These are phyloP conservation scores for Cicer yamashitae DNA, from an alignment of 306 rosid genomes.

Conservation along the genomic window DNA sequence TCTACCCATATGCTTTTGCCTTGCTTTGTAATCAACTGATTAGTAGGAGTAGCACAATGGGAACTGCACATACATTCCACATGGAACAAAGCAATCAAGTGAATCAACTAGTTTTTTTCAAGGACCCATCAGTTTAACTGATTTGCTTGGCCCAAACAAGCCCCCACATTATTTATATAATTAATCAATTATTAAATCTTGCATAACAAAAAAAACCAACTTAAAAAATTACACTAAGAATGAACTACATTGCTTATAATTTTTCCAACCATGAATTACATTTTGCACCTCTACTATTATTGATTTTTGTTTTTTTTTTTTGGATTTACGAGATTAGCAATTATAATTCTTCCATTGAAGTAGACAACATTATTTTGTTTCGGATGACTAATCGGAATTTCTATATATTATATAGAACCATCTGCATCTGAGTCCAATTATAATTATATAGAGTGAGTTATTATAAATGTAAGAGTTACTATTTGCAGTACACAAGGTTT, in stretches of 20 bases:
- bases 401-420: background rate
- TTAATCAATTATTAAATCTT: conserved; percentile 53
- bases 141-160: conserved; percentile 43
- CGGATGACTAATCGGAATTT: conserved; percentile 38
- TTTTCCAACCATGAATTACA: conserved; percentile 56
- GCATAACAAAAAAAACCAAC: conserved; percentile 40
- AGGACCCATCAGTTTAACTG: conserved; percentile 39
- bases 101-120: conserved; percentile 33
- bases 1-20: conserved; percentile 51
- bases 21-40: conserved; percentile 49
- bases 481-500: conserved; percentile 34
- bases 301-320: conserved; percentile 12
- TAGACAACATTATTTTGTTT: conserved; percentile 50
- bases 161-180: conserved; percentile 45
- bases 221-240: conserved; percentile 34
- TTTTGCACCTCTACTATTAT: conserved; percentile 37
- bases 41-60: conserved; percentile 45
- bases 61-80: conserved; percentile 53
- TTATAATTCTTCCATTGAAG: conserved; percentile 52
- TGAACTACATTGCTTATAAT: conserved; percentile 64
- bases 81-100: conserved; percentile 51
- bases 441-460: background rate
- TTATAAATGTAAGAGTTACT: conserved; percentile 20
- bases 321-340: conserved; percentile 41
- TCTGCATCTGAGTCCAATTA: conserved; percentile 36